These are phyloP conservation scores for Diaporthe sp. DNA, from an alignment of 2,329 filamentous ascomycete species.

Conservation along the genomic window DNA sequence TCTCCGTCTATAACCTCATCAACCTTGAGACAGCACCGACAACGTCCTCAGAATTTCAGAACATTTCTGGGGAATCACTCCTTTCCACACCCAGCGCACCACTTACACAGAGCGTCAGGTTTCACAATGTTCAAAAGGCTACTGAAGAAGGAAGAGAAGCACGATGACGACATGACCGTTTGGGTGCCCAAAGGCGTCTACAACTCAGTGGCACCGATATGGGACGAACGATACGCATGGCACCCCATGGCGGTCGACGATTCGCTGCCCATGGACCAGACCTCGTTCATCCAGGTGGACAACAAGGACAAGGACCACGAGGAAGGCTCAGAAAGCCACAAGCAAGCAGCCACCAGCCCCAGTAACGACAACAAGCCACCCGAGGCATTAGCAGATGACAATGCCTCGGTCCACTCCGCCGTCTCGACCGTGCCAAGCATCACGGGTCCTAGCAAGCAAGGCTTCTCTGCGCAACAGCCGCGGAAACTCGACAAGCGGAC, in stretches of 20 bases:
- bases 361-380: neutral
- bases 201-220: conserved; percentile 16
- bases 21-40: neutral
- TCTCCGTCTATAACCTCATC: neutral
- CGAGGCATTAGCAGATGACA: conserved; percentile 5
- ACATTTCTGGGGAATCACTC: neutral
- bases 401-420: conserved; percentile 15
- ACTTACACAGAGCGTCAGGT: neutral
- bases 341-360: neutral
- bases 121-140: conserved; percentile 1
- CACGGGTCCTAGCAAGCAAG: neutral
- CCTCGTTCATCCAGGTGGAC: conserved; percentile 13
- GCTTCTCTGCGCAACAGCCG: neutral
- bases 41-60: neutral
- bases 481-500: neutral
- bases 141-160: conserved; percentile 21
- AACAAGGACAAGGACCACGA: neutral
- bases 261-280: conserved; percentile 8
- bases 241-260: conserved; percentile 7
- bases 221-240: conserved; percentile 18
- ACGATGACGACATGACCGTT: conserved; percentile 18
- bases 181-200: conserved; percentile 18
- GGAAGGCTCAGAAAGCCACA: neutral
- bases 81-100: neutral
- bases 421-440: conserved; percentile 15